Conservation (phyloP, 352 stramenopile species). For the Plasmopara muralis region DNA sequence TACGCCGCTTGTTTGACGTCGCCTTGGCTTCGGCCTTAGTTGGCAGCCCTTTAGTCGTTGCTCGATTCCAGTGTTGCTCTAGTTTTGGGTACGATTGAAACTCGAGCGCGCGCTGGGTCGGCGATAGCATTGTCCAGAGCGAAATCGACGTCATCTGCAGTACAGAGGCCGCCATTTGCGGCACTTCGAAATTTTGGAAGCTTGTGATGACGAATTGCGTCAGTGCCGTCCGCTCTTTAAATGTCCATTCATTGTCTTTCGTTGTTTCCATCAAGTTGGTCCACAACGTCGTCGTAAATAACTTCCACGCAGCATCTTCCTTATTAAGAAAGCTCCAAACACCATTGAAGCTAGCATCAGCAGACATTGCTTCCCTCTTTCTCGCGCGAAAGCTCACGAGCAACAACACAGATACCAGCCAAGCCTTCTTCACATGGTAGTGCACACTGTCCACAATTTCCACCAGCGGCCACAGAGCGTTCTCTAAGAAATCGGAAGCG, state of each 20-base stretch:
- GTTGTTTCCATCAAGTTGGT: constrained; percentile 15
- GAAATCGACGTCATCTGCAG: constrained; percentile 61
- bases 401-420: constrained; percentile 39
- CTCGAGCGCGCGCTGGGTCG: constrained; percentile 51
- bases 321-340: constrained; percentile 24
- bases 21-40: constrained; percentile 11
- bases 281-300: constrained; percentile 37
- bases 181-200: constrained; percentile 56
- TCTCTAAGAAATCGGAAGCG: constrained; percentile 36
- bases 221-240: constrained; percentile 46
- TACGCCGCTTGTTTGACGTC: constrained; percentile 32
- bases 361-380: constrained; percentile 1
- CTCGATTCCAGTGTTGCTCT: constrained; percentile 54
- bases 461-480: constrained; percentile 43
- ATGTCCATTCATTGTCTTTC: constrained; percentile 31
- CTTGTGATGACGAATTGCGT: constrained; percentile 56
- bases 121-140: constrained; percentile 52
- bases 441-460: constrained; percentile 12
- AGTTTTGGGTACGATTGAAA: constrained; percentile 63
- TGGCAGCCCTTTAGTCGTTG: constrained; percentile 7
- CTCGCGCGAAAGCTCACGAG: constrained; percentile 28
- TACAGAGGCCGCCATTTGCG: constrained; percentile 38
- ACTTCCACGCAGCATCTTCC: constrained; percentile 25
- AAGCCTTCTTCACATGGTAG: constrained; percentile 37
- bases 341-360: neutral